Evolutionary conservation across 306 rosid genomes (phyloP).

Genomic region (Trichosanthes cucumerina): DNA sequence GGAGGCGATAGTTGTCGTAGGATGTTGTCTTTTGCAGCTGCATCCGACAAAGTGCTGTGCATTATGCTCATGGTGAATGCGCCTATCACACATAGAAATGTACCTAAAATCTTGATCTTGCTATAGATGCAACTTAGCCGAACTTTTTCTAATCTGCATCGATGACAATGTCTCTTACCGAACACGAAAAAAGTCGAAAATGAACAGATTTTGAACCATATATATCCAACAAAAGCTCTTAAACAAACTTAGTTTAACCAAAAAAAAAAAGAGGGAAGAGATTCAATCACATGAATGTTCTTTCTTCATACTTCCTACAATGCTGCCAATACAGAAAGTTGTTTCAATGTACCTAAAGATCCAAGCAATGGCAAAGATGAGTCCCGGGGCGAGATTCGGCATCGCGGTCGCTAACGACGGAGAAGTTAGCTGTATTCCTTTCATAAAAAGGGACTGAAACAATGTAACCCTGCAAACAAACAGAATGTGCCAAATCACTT

Average conservation of each 20-base stretch:
- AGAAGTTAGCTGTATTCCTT: conserved; percentile 67
- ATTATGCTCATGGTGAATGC: conserved; percentile 68
- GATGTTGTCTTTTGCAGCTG: background rate
- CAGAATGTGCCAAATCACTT: conserved; percentile 1
- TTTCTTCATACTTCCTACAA: background rate
- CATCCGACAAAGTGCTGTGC: conserved; percentile 37
- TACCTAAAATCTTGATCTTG: conserved; percentile 64
- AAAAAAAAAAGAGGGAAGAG: background rate
- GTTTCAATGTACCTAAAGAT: conserved; percentile 35
- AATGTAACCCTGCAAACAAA: conserved; percentile 45
- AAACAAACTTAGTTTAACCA: background rate
- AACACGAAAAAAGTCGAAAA: background rate
- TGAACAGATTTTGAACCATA: background rate
- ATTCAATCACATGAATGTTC: background rate
- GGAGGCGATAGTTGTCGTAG: conserved; percentile 3
- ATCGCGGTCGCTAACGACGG: conserved; percentile 91
- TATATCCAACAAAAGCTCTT: background rate
- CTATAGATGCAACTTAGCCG: conserved; percentile 44
- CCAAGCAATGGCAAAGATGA: conserved; percentile 80
- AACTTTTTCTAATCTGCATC: conserved; percentile 68
- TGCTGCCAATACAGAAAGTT: background rate
- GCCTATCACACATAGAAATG: conserved; percentile 63
- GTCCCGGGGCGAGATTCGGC: conserved; percentile 89
- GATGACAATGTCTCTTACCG: background rate
- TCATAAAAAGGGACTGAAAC: conserved; percentile 50